Evolutionary conservation across 805 yeast species (phyloP).

Genomic region (Hanseniaspora mollemarum): DNA sequence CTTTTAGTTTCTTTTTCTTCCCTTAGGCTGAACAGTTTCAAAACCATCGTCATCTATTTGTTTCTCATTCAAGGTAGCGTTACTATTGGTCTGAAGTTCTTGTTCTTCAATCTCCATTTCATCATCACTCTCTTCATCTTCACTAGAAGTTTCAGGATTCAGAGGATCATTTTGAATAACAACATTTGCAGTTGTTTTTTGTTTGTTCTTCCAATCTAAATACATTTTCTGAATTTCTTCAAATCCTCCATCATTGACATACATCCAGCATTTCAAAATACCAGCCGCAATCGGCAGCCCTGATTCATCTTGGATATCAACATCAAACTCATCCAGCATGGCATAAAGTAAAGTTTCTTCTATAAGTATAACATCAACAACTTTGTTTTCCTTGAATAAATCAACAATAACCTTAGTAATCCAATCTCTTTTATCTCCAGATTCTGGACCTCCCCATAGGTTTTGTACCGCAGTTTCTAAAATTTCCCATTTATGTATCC

Average conservation of each 20-base stretch:
- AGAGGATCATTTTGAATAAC: conserved; percentile 40
- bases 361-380: conserved; percentile 64
- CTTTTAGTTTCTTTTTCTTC: conserved; percentile 37
- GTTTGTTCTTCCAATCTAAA: conserved; percentile 45
- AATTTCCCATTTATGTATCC: conserved; percentile 82
- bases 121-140: conserved; percentile 34
- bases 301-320: conserved; percentile 77
- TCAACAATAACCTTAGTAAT: conserved; percentile 71
- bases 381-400: conserved; percentile 48
- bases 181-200: conserved; percentile 37
- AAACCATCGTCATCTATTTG: conserved; percentile 90
- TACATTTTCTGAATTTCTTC: conserved; percentile 49
- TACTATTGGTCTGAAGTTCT: background rate
- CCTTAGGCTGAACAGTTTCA: conserved; percentile 68
- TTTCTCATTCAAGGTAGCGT: conserved; percentile 40
- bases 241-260: conserved; percentile 46
- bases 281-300: conserved; percentile 62
- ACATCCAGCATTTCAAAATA: conserved; percentile 54
- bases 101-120: conserved; percentile 30
- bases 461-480: conserved; percentile 79
- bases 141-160: conserved; percentile 48
- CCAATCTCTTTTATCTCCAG: conserved; percentile 92
- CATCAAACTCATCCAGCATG: conserved; percentile 92
- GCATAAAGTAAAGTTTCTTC: conserved; percentile 80
- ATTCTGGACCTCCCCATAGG: conserved; percentile 91